Conservation (phyloP, 177 flowering plant genomes). For the Vitis hybrid region DNA sequence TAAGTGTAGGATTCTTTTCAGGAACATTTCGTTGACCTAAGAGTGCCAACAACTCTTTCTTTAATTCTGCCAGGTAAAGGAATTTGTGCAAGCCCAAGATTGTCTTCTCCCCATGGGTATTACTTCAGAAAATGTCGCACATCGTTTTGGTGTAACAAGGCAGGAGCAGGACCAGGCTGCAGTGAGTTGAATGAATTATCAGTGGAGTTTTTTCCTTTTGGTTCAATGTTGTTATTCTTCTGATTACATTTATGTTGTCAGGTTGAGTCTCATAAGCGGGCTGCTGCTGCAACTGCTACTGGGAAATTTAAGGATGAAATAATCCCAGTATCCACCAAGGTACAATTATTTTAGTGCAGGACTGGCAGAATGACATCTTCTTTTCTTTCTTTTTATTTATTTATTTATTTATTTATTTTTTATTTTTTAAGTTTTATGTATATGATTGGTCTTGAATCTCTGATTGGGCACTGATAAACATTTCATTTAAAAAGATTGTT, state of each 20-base stretch:
- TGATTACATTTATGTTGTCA: conserved; percentile 19
- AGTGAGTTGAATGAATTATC: conserved; percentile 48
- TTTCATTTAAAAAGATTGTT: conserved; percentile 50
- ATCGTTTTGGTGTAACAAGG: conserved; percentile 87
- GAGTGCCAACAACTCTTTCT: background rate
- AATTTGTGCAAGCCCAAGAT: conserved; percentile 65
- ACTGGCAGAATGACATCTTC: background rate
- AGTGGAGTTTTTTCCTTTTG: background rate
- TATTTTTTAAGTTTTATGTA: background rate
- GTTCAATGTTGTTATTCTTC: background rate
- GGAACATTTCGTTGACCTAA: background rate
- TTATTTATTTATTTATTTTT: no score
- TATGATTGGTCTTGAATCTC: background rate
- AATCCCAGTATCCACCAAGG: conserved; percentile 89
- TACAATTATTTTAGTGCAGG: conserved; percentile 12
- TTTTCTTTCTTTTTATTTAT: background rate
- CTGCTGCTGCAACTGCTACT: conserved; percentile 93
- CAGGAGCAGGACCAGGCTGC: conserved; percentile 98
- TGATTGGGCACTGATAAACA: background rate
- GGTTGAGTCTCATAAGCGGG: conserved; percentile 92
- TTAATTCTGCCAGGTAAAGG: conserved; percentile 48
- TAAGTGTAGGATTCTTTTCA: background rate
- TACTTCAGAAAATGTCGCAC: conserved; percentile 98
- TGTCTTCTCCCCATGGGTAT: conserved; percentile 99
- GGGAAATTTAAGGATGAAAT: conserved; percentile 98